Base-by-base conservation (phyloP, 2,329 filamentous ascomycete species). In the Orbilia oligospora region DNA sequence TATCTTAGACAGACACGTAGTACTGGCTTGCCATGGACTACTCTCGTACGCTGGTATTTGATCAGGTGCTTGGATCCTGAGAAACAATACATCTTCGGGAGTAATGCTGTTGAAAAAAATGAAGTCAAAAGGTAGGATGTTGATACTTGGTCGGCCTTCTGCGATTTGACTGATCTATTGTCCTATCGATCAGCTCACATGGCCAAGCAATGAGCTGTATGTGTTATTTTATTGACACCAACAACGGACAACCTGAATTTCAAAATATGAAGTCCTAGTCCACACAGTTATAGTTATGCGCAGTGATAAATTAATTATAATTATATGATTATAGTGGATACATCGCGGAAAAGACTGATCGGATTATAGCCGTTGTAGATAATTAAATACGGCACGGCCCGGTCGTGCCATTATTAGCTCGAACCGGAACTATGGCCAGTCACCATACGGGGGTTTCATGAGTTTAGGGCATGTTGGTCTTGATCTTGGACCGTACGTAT, bases 1-100 rank as follows among this genome's bases (percentile, higher is more conserved):
- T 65, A 71, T 71, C 67, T 71, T 6, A n/a, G 30, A 61, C 8
- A 22, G 46, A 61, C 33, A 61, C 20, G 27, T n/a, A n/a, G n/a
- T n/a, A n/a, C n/a, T n/a, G n/a, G n/a, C n/a, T n/a, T n/a, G n/a
- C n/a, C n/a, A n/a, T 61, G 56, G 36, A 3, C 55, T 38, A 30
- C 5, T n/a, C 53, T 58, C 22, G 53, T 44, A 44, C 56, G 36
- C 20, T 16, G n/a, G 55, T 0, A 24, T 22, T 44, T 27, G 56
- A 61, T 61, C 56, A 61, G 56, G 56, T 61, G 63, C 24, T n/a
- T 51, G 30, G 46, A 66, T 53, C 46, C 30, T 38, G 48, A 66
- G 63, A 49, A 65, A 51, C 18, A 24, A 33, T 22, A 48, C 18
- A 24, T 33, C 18, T 36, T 41, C 38, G 12, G 12, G 3, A 16